phyloP scores from a whole-genome alignment of 495 filamentous ascomycete species.

The Annulohypoxylon moriforme region DNA sequence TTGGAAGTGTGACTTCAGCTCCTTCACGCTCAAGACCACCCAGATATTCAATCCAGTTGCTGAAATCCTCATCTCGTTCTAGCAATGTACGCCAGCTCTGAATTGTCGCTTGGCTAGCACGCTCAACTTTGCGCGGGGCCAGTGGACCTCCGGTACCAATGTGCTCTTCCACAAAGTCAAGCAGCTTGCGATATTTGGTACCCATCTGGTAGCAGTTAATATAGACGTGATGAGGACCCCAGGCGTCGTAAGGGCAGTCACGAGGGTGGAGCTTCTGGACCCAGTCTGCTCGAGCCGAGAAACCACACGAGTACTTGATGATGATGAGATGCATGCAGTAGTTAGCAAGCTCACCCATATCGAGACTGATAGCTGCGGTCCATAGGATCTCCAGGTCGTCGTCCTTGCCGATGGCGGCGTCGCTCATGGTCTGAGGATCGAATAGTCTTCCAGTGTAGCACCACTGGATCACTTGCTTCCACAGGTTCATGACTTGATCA shows the following conservation, averaged over 20 bases:
- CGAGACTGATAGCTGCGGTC: constrained; percentile 1
- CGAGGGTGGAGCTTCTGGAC: not conserved
- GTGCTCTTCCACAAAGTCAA: constrained; percentile 12
- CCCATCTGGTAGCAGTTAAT: not conserved
- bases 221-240: constrained; percentile 3
- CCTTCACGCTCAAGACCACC: constrained; percentile 9
- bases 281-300: not conserved
- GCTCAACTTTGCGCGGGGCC: not conserved
- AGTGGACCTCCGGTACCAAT: not conserved
- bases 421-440: not conserved
- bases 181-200: not conserved
- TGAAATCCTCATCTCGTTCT: not conserved
- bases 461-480: constrained; percentile 24
- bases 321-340: constrained; percentile 23
- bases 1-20: not conserved
- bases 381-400: constrained; percentile 12
- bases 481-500: not conserved
- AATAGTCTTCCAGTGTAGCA: constrained; percentile 8
- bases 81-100: not conserved
- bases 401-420: not conserved
- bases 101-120: not conserved
- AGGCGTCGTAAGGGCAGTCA: constrained; percentile 9
- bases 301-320: constrained; percentile 21
- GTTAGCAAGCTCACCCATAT: constrained; percentile 22
- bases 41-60: not conserved